Base-by-base conservation (phyloP, 345 rosid species). In the Arabidopsis arenosa region DNA sequence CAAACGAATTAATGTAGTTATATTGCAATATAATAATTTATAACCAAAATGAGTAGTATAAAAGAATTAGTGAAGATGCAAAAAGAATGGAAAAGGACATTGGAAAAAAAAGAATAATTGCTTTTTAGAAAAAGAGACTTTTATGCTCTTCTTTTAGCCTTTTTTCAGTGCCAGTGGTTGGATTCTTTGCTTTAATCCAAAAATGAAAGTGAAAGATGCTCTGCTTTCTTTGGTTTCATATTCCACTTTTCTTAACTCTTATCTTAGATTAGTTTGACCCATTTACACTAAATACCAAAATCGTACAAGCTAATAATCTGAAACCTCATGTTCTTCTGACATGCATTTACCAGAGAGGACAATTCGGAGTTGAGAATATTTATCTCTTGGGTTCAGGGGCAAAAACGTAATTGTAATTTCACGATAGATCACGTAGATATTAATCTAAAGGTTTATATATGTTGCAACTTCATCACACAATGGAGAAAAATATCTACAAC, bases 161-260 rank as follows among this genome's bases (percentile, higher is more conserved):
- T 54, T 66, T 48, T 55, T n/a, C 5, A 44, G 53, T 70, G 75
- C 47, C 61, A 63, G 80, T 70, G 45, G 66, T 77, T 70, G 66
- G 45, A 63, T 77, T 77, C 45, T 63, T 63, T 59, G 28, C 76
- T 71, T 71, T 64, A 55, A 47, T 77, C 55, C 30, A 49, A 76
- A 6, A 26, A 63, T 64, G 80, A 77, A 64, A 71, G 41, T 77
- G 67, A 77, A 71, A 77, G 72, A 77, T 77, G 61, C 80, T 64
- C 55, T 55, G 12, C 61, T 48, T 63, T 39, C n/a, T 68, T 49
- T 54, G 23, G 17, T 43, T 68, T 63, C 70, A 12, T 53, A 53
- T 62, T 62, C 65, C 64, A 54, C 9, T 44, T 21, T 21, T 59
- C 39, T 68, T 7, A 41, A 53, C 75, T n/a, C 63, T 33, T 61